These are phyloP conservation scores for Cladosporium sp. DNA, from an alignment of 2,329 filamentous ascomycete species.

Conservation along the genomic window DNA sequence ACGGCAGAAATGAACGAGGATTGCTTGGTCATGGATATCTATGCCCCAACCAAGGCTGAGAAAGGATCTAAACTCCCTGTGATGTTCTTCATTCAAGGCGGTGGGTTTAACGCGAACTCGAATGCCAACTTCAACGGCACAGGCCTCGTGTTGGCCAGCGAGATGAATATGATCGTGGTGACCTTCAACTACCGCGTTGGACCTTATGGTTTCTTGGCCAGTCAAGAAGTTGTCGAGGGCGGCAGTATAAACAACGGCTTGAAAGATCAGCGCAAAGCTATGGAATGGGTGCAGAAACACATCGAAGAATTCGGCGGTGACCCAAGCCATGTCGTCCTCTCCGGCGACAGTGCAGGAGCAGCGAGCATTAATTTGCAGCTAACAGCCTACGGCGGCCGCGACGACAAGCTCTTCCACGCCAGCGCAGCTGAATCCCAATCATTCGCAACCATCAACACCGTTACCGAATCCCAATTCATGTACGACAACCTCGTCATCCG, in stretches of 20 bases:
- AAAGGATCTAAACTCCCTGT: slow-evolving; percentile 57
- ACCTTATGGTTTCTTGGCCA: slow-evolving; percentile 66
- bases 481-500: slow-evolving; percentile 50
- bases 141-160: slow-evolving; percentile 56
- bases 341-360: slow-evolving; percentile 65
- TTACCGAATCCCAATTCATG: slow-evolving; percentile 47
- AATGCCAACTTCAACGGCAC: slow-evolving; percentile 55
- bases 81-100: slow-evolving; percentile 53
- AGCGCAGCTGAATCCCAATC: slow-evolving; percentile 52
- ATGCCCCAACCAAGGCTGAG: slow-evolving; percentile 54
- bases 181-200: slow-evolving; percentile 75
- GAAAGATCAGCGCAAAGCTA: slow-evolving; percentile 63
- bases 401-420: slow-evolving; percentile 50
- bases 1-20: slow-evolving; percentile 51
- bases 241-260: slow-evolving; percentile 65
- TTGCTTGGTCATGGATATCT: slow-evolving; percentile 66
- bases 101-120: slow-evolving; percentile 44
- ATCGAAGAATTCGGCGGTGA: slow-evolving; percentile 67
- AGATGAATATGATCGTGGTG: slow-evolving; percentile 62
- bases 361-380: slow-evolving; percentile 63
- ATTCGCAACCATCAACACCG: slow-evolving; percentile 47
- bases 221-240: slow-evolving; percentile 46
- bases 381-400: slow-evolving; percentile 47
- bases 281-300: slow-evolving; percentile 66
- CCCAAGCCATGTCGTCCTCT: slow-evolving; percentile 62